Base-by-base conservation (phyloP, 2,329 filamentous ascomycete genomes). In the Fusarium anguioides region DNA sequence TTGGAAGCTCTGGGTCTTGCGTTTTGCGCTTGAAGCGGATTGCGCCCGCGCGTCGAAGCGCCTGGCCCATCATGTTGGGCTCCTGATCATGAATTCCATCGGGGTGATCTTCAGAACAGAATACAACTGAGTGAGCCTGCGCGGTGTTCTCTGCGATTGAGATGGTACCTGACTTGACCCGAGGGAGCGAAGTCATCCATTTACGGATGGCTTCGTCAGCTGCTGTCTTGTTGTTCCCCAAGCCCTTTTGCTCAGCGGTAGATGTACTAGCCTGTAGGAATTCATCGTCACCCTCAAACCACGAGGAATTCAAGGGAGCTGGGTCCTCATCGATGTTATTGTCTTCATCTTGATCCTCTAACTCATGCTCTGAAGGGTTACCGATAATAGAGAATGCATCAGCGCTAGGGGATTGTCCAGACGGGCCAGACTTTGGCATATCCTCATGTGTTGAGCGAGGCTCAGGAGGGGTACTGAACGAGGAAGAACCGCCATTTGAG, bases 61-160 rank as follows among this genome's bases (percentile, higher is more conserved):
- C 10, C 6, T 8, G 15, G 8, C 33, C n/a, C 5, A n/a, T 6
- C 2, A 4, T 3, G 20, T 3, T 4, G 1, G 11, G 4, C 4
- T 4, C 14, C 37, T 27, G 14, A 12, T 8, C 3, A 27, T 10
- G 26, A 10, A 10, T 6, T 21, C 27, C 14, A 12, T 15, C 18
- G 2, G 3, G 12, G 6, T 21, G n/a, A 14, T n/a, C n/a, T n/a
- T n/a, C 47, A 35, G 14, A 8, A 6, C 11, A 29, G 9, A 31
- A 10, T 15, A 12, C 4, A 8, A 9, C 18, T 20, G 31, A n/a
- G 18, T 5, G 10, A 3, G 18, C 5, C 4, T 21, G 2, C 3
- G 46, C 14, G 29, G 29, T 31, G 12, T 7, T 15, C 3, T 33
- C 29, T 7, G 29, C 17, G 29, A 17, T 33, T 8, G 29, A 33